phyloP scores from a whole-genome alignment of 2,329 filamentous ascomycete species.

The Trichoderma guizhouense region DNA sequence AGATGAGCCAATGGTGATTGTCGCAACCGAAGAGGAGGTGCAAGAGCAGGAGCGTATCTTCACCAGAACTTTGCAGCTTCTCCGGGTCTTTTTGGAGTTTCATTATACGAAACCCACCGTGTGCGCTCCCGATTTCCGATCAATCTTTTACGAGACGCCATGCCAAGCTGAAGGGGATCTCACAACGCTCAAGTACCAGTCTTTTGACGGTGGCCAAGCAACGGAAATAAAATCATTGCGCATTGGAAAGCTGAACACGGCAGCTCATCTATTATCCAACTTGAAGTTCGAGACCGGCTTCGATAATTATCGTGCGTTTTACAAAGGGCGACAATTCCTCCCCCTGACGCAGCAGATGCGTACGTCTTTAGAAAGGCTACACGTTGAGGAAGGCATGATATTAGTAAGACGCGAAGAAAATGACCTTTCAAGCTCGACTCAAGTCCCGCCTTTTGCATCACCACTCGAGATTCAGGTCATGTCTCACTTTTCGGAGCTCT shows the following conservation, averaged over 20 bases:
- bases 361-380: slow-evolving; percentile 65
- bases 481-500: slow-evolving; percentile 78
- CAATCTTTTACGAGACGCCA: slow-evolving; percentile 49
- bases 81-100: slow-evolving; percentile 64
- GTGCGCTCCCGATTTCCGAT: slow-evolving; percentile 54
- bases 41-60: slow-evolving; percentile 57
- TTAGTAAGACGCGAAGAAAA: slow-evolving; percentile 60
- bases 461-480: slow-evolving; percentile 75
- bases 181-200: slow-evolving; percentile 69
- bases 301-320: slow-evolving; percentile 70
- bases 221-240: slow-evolving; percentile 59
- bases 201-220: slow-evolving; percentile 60
- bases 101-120: slow-evolving; percentile 61
- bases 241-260: slow-evolving; percentile 69
- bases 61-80: slow-evolving; percentile 63
- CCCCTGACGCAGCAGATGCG: slow-evolving; percentile 57
- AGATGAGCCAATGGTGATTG: slow-evolving; percentile 52
- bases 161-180: slow-evolving; percentile 58
- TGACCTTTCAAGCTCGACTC: slow-evolving; percentile 38
- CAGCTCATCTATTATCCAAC: slow-evolving; percentile 63
- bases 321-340: slow-evolving; percentile 62
- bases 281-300: slow-evolving; percentile 70
- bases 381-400: slow-evolving; percentile 61
- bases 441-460: slow-evolving; percentile 50
- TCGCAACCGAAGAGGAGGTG: slow-evolving; percentile 46